Evolutionary conservation across 2,329 filamentous ascomycete species (phyloP), one percentile per base, ranked within the genome.

Genomic region (Aspergillus spinulosporus): DNA sequence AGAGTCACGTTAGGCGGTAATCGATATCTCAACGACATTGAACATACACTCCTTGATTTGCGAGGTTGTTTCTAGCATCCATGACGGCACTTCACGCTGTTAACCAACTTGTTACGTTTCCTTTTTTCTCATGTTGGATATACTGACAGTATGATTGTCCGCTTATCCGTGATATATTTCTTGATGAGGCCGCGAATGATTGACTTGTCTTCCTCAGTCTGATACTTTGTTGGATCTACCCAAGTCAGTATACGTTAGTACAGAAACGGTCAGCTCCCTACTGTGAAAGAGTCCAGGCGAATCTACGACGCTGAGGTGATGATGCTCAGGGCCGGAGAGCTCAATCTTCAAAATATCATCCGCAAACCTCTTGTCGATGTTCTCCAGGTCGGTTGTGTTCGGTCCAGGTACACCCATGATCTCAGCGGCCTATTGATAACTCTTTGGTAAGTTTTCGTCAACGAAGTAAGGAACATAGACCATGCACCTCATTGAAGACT

Each of bases 121-220:
- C n/a, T 37, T 12, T 9, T 31, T 21, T 11, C 7, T n/a, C 8
- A 29, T n/a, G 3, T 7, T 7, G 21, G 15, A 3, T 21, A 15
- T 21, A 47, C 74, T 4, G 78, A 80, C 5, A 86, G 69, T 1
- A 86, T 83, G 56, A 87, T 83, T 62, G 78, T 85, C 12, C 82
- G 77, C 45, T 74, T 68, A 31, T 80, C 73, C 14, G 64, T 65
- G 74, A 87, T 84, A 61, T 88, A 88, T 0, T 57, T 51, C 39
- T 64, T 52, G 9, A 73, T 69, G 2, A 85, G 74, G 0, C 70
- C 62, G 34, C 81, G 78, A 49, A 85, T 82, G 3, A 82, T 81
- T 56, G 74, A 72, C 56, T 81, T 81, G 51, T 85, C 82, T 28
- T 78, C 74, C 50, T 78, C 73, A 1, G 80, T 82, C 64, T 85